These are phyloP conservation scores for Psilocybe sp. DNA, from an alignment of 768 basidiomycete species.

Conservation along the genomic window DNA sequence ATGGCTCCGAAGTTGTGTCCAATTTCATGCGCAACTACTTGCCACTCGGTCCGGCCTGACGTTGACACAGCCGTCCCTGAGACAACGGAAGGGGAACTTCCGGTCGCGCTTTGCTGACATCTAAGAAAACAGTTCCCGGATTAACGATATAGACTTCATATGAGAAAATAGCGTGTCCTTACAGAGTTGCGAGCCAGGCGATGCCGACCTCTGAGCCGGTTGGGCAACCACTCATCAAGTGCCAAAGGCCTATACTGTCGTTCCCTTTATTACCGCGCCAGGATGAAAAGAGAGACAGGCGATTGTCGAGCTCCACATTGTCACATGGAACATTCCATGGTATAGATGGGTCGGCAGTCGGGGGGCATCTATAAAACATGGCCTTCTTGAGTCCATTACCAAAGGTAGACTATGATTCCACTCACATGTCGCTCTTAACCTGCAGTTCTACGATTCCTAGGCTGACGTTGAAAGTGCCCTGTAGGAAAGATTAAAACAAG, in stretches of 20 bases:
- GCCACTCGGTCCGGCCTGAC: constrained; percentile 74
- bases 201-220: constrained; percentile 84
- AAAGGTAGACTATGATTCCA: constrained; percentile 1
- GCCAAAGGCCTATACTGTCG: constrained; percentile 85
- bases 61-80: constrained; percentile 85
- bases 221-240: constrained; percentile 82
- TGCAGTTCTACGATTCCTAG: constrained; percentile 80
- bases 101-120: constrained; percentile 54
- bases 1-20: constrained; percentile 91
- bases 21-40: constrained; percentile 79
- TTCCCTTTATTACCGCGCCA: constrained; percentile 75
- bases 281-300: constrained; percentile 75
- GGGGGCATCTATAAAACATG: constrained; percentile 52
- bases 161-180: constrained; percentile 21
- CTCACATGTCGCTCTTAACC: constrained; percentile 57
- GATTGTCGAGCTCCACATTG: constrained; percentile 54
- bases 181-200: constrained; percentile 84
- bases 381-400: neutral
- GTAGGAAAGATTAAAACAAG: constrained; percentile 7
- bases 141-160: no score
- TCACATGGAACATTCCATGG: constrained; percentile 81
- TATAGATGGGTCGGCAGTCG: constrained; percentile 40
- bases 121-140: constrained; percentile 22
- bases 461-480: constrained; percentile 79
- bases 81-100: constrained; percentile 46